These are phyloP conservation scores for Globomyces pollinis-pini DNA, from an alignment of 192 early-diverging fungal genomes.

Conservation along the genomic window DNA sequence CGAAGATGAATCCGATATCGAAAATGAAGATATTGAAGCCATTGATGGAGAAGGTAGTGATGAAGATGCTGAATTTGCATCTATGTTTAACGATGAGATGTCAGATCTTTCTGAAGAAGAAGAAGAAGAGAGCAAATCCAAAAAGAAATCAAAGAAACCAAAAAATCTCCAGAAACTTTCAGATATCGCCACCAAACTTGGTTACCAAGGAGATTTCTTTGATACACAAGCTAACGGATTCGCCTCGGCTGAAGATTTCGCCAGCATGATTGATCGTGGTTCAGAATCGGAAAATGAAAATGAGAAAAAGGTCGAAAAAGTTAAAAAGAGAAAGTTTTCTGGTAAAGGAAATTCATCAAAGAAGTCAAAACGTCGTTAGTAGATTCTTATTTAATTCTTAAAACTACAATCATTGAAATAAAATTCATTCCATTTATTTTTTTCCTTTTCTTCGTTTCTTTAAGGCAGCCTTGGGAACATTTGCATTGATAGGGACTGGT, in stretches of 20 bases:
- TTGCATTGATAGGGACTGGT: too few species aligned
- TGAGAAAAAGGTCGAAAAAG: background rate
- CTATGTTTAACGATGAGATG: background rate
- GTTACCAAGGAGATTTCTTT: constrained; percentile 49
- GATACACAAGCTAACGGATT: constrained; percentile 39
- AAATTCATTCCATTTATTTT: background rate
- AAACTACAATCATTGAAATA: constrained; percentile 4
- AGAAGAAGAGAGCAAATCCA: constrained; percentile 28
- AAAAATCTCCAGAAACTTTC: constrained; percentile 38
- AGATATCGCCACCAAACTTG: constrained; percentile 43
- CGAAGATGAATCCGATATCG: constrained; percentile 9
- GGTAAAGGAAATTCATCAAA: constrained; percentile 2
- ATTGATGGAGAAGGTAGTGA: constrained; percentile 14
- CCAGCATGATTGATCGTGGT: constrained; percentile 31
- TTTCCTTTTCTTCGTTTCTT: constrained; percentile 1
- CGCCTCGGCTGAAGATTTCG: constrained; percentile 56
- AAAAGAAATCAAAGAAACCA: constrained; percentile 34
- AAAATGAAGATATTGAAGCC: background rate
- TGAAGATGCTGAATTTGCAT: constrained; percentile 23
- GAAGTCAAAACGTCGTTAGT: background rate
- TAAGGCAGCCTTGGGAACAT: too few species aligned
- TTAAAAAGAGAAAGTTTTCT: background rate
- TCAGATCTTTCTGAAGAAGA: background rate
- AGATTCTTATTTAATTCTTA: too few species aligned
- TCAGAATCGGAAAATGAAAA: constrained; percentile 39